Evolutionary conservation across 768 basidiomycete genomes (phyloP).

Genomic region (Kwoniella sp.): DNA sequence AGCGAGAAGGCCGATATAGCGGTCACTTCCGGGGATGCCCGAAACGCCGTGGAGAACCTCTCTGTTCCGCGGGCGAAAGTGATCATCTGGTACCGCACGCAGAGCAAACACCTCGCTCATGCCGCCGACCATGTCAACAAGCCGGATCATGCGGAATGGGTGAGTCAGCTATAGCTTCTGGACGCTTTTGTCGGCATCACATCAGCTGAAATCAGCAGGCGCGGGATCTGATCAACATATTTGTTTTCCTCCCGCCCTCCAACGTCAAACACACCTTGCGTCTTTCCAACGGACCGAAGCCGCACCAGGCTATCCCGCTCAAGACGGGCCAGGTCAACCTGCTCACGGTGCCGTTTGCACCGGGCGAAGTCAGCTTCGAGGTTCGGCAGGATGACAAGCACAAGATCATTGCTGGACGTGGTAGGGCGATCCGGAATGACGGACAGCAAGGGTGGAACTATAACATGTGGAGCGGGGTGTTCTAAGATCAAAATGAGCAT

Average conservation of each 20-base stretch:
- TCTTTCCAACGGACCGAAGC: constrained; percentile 9
- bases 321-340: constrained; percentile 23
- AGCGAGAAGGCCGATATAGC: not conserved
- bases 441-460: constrained; percentile 36
- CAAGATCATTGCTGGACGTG: constrained; percentile 22
- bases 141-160: constrained; percentile 44
- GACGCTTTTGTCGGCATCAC: too few species aligned
- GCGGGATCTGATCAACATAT: constrained; percentile 44
- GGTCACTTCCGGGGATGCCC: not conserved
- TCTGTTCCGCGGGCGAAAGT: too few species aligned
- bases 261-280: not conserved
- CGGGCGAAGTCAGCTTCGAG: constrained; percentile 35
- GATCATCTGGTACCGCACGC: constrained; percentile 41
- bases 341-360: constrained; percentile 25
- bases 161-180: too few species aligned
- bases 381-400: constrained; percentile 9
- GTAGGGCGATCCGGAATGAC: constrained; percentile 22
- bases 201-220: too few species aligned
- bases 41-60: too few species aligned
- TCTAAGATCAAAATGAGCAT: not conserved
- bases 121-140: constrained; percentile 30
- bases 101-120: constrained; percentile 24
- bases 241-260: constrained; percentile 23
- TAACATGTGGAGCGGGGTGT: constrained; percentile 47
- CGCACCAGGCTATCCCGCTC: constrained; percentile 8